These are phyloP conservation scores for Pseudodiploospora longispora DNA, from an alignment of 2,329 filamentous ascomycete genomes.

Conservation along the genomic window DNA sequence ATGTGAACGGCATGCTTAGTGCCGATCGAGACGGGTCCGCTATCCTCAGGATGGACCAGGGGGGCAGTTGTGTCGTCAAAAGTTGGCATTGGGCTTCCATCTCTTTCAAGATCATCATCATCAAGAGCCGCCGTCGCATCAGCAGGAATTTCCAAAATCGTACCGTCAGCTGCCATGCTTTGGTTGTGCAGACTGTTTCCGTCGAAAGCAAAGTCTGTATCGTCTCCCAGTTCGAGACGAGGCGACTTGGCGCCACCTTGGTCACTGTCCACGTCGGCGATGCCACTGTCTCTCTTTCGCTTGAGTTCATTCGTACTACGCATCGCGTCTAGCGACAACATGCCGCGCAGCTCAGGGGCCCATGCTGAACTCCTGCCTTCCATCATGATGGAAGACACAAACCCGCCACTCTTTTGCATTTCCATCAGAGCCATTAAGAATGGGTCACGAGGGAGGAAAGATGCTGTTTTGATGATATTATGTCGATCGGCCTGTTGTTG, in stretches of 20 bases:
- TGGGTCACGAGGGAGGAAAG: conserved; percentile 80
- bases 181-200: conserved; percentile 46
- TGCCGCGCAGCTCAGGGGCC: conserved; percentile 88
- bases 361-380: conserved; percentile 70
- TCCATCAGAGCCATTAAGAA: conserved; percentile 81
- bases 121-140: conserved; percentile 43
- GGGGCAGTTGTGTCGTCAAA: conserved; percentile 76
- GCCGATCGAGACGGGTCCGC: conserved; percentile 77
- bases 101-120: conserved; percentile 37
- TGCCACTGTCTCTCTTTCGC: conserved; percentile 84
- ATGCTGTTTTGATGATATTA: conserved; percentile 74
- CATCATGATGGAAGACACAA: conserved; percentile 79
- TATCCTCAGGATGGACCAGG: conserved; percentile 72
- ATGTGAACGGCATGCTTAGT: conserved; percentile 96
- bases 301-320: conserved; percentile 74
- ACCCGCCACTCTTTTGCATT: conserved; percentile 84
- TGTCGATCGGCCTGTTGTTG: conserved; percentile 79
- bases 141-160: conserved; percentile 56
- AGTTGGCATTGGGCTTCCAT: conserved; percentile 43
- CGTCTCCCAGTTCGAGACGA: conserved; percentile 59
- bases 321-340: conserved; percentile 80
- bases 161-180: conserved; percentile 50
- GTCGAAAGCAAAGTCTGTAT: conserved; percentile 44
- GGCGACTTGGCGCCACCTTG: conserved; percentile 59
- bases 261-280: conserved; percentile 69